phyloP scores from a whole-genome alignment of 169 alveolate species.

The Cyclospora cayetanensis region DNA sequence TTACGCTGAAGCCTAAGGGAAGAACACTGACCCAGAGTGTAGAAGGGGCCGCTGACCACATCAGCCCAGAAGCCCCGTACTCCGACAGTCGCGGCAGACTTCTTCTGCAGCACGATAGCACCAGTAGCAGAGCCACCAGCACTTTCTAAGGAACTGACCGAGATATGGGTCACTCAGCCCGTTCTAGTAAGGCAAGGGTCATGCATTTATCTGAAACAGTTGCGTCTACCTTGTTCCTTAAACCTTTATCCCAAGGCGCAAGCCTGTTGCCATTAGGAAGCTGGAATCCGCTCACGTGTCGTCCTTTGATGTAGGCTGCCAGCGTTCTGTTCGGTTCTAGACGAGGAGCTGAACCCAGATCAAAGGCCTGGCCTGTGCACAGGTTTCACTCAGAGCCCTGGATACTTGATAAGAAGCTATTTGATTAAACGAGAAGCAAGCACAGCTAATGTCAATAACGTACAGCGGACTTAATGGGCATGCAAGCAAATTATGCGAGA shows the following conservation, averaged over 20 bases:
- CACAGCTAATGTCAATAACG: too few species aligned
- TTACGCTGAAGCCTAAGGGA: too few species aligned
- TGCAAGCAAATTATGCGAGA: too few species aligned
- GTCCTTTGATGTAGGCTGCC: slow-evolving; percentile 81
- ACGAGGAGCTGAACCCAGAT: neutral
- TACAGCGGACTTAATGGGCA: too few species aligned
- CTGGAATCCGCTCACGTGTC: slow-evolving; percentile 80
- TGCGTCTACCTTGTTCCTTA: neutral
- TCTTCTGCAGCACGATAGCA: slow-evolving; percentile 20
- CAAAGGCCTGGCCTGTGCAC: slow-evolving; percentile 28
- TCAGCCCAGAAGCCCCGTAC: slow-evolving; percentile 93
- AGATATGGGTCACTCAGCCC: too few species aligned
- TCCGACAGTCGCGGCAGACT: slow-evolving; percentile 76
- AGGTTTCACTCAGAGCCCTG: too few species aligned
- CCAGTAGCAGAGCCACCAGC: neutral
- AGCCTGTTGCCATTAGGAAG: too few species aligned
- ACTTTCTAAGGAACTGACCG: neutral
- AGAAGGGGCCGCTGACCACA: slow-evolving; percentile 85
- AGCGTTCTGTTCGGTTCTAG: slow-evolving; percentile 86
- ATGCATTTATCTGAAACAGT: too few species aligned
- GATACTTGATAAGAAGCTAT: too few species aligned
- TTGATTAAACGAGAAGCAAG: too few species aligned
- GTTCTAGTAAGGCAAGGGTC: too few species aligned
- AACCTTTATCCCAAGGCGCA: slow-evolving; percentile 53
- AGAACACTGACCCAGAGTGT: slow-evolving; percentile 46